Base-by-base conservation (phyloP, 495 filamentous ascomycete genomes). In the Daldinia loculata region DNA sequence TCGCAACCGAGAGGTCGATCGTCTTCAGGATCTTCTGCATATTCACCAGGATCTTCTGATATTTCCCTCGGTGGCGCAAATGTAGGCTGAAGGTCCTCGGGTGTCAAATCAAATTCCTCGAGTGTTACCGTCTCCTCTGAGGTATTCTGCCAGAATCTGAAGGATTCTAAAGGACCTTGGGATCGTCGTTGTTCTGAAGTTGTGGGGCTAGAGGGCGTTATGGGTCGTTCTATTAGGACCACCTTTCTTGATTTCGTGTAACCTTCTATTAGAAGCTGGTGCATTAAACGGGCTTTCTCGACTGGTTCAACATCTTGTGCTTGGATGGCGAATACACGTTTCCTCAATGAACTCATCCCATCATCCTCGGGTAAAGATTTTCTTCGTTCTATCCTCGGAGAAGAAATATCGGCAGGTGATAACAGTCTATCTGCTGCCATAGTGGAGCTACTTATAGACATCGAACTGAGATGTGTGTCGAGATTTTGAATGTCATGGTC, bases 281-380 rank as follows among this genome's bases (percentile, higher is more conserved):
- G 95, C 80, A 99, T 90, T 83, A 91, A 79, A 63, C 83, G 88
- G 27, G 96, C 95, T 82, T 95, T 97, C 64, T 94, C 89, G 17
- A 84, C 79, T 62, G 87, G 88, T n/a, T 88, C 78, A 26, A 91
- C 81, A 8, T 88, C 83, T 68, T 87, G 83, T 15, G 86, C 79
- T 65, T 92, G 89, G 62, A 99, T 94, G 34, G 85, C 86, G 41
- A 92, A 85, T 66, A 99, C 95, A 77, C 89, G 90, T 66, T 83
- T 86, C 61, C 95, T 84, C 63, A 98, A 79, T 58, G 80, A 78
- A 7, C 88, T 84, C 92, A 97, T 97, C 32, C 95, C 95, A 84
- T 99, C 95, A 78, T 99, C 93, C 71, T 90, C 95, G 0, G 95
- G 96, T 55, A 99, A 81, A 22, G 76, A 56, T 17, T 68, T 69